phyloP scores from a whole-genome alignment of 208 protist species.

The Porcisia deanei region DNA sequence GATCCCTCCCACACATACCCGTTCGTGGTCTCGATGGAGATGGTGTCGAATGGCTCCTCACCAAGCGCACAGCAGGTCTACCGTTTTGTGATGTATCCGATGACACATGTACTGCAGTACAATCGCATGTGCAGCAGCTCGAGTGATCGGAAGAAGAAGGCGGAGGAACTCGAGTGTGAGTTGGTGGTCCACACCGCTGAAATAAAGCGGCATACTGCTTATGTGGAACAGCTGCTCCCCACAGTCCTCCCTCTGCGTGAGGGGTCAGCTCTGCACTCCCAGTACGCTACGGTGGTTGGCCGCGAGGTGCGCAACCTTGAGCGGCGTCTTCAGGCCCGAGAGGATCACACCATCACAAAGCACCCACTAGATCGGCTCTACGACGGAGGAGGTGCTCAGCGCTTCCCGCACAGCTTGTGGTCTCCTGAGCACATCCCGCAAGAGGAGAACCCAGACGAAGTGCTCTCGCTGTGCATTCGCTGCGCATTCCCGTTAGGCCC shows the following conservation, averaged over 20 bases:
- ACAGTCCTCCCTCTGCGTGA: conserved; percentile 67
- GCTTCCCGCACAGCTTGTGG: conserved; percentile 76
- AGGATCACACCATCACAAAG: conserved; percentile 37
- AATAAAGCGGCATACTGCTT: conserved; percentile 33
- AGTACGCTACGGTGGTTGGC: conserved; percentile 53
- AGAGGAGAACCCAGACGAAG: conserved; percentile 66
- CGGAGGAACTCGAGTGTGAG: conserved; percentile 49
- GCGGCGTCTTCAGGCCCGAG: conserved; percentile 47
- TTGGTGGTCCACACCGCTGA: conserved; percentile 30
- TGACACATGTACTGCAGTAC: conserved; percentile 58
- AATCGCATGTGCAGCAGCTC: conserved; percentile 15
- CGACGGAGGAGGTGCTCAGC: conserved; percentile 84
- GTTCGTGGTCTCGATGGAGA: conserved; percentile 51
- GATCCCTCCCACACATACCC: conserved; percentile 49
- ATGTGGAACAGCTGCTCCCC: conserved; percentile 53
- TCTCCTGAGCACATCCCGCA: conserved; percentile 69
- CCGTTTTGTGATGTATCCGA: conserved; percentile 60
- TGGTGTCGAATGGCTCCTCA: conserved; percentile 47
- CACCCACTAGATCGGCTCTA: conserved; percentile 85
- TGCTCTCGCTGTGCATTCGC: conserved; percentile 67
- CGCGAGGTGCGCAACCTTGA: conserved; percentile 68
- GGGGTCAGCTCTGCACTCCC: conserved; percentile 52
- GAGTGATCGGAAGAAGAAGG: conserved; percentile 25
- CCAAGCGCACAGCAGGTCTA: conserved; percentile 37
- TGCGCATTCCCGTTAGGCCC: conserved; percentile 61